phyloP scores from a whole-genome alignment of 352 stramenopile genomes.

The Phytophthora nicotianae region DNA sequence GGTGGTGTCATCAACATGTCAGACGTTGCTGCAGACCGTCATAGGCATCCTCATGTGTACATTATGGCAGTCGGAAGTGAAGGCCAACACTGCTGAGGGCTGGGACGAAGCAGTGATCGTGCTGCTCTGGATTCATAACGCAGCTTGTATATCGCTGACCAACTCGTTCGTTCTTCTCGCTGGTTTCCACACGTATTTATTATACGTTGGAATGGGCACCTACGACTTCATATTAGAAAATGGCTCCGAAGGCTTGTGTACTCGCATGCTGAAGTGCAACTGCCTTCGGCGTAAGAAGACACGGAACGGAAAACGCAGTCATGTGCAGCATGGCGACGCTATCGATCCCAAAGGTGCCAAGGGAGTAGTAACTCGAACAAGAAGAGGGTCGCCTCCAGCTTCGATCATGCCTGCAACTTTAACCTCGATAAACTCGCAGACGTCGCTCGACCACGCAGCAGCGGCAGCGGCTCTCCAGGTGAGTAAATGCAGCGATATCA shows the following conservation, averaged over 20 bases:
- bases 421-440: slow-evolving; percentile 20
- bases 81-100: slow-evolving; percentile 38
- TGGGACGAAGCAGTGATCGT: slow-evolving; percentile 53
- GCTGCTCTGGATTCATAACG: slow-evolving; percentile 83
- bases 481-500: slow-evolving; percentile 16
- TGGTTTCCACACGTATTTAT: slow-evolving; percentile 80
- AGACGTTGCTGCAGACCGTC: slow-evolving; percentile 67
- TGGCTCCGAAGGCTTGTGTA: slow-evolving; percentile 73
- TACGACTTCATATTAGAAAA: slow-evolving; percentile 89
- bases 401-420: slow-evolving; percentile 24
- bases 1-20: slow-evolving; percentile 60
- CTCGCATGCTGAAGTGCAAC: slow-evolving; percentile 77
- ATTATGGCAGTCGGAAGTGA: slow-evolving; percentile 65
- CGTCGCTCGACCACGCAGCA: slow-evolving; percentile 16
- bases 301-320: slow-evolving; percentile 31
- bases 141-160: slow-evolving; percentile 52
- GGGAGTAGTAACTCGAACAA: slow-evolving; percentile 11
- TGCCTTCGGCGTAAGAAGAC: slow-evolving; percentile 51
- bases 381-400: slow-evolving; percentile 21
- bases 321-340: slow-evolving; percentile 37
- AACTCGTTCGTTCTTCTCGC: slow-evolving; percentile 78
- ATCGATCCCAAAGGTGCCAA: slow-evolving; percentile 23
- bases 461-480: slow-evolving; percentile 15
- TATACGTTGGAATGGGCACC: slow-evolving; percentile 71
- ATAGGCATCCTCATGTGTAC: slow-evolving; percentile 82